Evolutionary conservation across 805 yeast species (phyloP).

Genomic region (Candida dajiaensis): DNA sequence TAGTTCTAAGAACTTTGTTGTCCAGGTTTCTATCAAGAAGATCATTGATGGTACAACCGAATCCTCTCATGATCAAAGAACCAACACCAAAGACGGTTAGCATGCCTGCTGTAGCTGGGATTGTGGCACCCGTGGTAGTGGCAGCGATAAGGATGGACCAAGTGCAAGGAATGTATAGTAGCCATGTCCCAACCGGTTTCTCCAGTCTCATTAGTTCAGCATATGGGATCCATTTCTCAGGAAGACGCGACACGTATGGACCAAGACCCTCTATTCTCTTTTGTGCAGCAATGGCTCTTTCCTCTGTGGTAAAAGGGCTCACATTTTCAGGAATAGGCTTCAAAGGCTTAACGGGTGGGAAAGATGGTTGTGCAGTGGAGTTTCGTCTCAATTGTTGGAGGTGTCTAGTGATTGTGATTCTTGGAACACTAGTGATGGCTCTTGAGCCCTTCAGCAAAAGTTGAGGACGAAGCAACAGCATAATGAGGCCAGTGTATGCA

Average conservation of each 20-base stretch:
- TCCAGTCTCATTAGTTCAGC: slow-evolving; percentile 90
- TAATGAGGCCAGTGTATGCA: neutral
- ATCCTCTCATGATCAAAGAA: slow-evolving; percentile 89
- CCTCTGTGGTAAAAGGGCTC: slow-evolving; percentile 8
- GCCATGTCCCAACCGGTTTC: slow-evolving; percentile 92
- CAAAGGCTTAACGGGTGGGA: neutral
- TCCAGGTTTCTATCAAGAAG: slow-evolving; percentile 80
- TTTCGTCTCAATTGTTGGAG: neutral
- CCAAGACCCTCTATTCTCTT: slow-evolving; percentile 35
- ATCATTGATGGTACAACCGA: slow-evolving; percentile 96
- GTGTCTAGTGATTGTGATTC: neutral
- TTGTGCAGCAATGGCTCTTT: slow-evolving; percentile 32
- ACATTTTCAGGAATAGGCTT: neutral
- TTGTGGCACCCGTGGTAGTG: slow-evolving; percentile 61
- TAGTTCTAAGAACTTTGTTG: slow-evolving; percentile 78
- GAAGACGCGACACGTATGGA: slow-evolving; percentile 54
- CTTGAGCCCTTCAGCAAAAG: neutral
- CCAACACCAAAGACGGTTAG: slow-evolving; percentile 76
- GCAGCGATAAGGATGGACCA: slow-evolving; percentile 96
- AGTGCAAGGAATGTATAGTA: slow-evolving; percentile 75
- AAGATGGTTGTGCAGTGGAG: neutral
- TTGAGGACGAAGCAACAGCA: neutral
- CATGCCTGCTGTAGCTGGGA: slow-evolving; percentile 54
- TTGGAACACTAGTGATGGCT: neutral
- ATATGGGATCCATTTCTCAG: slow-evolving; percentile 75